Percentiles rank a stretch among this genome's conserved stretches.
phyloP scores from a whole-genome alignment of 257 asterid genomes.

The Solanum chiquidenum region DNA sequence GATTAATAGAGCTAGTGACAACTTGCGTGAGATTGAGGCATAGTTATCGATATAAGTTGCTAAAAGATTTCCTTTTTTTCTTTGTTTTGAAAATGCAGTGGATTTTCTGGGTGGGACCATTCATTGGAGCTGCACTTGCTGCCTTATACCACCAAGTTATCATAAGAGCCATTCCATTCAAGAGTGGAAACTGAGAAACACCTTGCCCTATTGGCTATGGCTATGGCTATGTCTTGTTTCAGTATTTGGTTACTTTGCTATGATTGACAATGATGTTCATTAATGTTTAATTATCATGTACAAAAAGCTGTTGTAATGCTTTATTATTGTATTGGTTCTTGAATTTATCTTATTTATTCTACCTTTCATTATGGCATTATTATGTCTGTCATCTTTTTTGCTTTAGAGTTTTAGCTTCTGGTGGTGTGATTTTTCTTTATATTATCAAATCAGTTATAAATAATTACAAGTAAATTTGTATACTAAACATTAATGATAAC shows the following conservation, averaged over 20 bases:
- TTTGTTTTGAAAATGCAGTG: conserved; percentile 22
- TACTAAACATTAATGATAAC: neutral
- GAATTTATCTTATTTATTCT: neutral
- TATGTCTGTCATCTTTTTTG: neutral
- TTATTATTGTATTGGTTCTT: neutral
- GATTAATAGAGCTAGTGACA: neutral
- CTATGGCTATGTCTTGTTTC: neutral
- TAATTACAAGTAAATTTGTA: neutral
- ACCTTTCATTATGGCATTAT: neutral
- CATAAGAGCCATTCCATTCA: conserved; percentile 76
- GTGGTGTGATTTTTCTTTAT: neutral
- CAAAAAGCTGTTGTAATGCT: neutral
- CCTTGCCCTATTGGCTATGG: neutral
- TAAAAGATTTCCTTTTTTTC: neutral
- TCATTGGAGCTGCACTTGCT: conserved; percentile 72
- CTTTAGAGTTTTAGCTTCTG: neutral
- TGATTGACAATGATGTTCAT: neutral
- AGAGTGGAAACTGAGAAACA: conserved; percentile 24
- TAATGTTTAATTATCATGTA: neutral
- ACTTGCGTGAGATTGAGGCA: neutral
- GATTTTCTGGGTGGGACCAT: conserved; percentile 84
- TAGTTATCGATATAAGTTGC: neutral
- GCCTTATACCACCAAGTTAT: conserved; percentile 64
- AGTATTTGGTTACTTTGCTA: neutral
- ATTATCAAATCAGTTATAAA: neutral